Evolutionary conservation across 305 asterid genomes (phyloP).

Genomic region (Fraxinus sp.): DNA sequence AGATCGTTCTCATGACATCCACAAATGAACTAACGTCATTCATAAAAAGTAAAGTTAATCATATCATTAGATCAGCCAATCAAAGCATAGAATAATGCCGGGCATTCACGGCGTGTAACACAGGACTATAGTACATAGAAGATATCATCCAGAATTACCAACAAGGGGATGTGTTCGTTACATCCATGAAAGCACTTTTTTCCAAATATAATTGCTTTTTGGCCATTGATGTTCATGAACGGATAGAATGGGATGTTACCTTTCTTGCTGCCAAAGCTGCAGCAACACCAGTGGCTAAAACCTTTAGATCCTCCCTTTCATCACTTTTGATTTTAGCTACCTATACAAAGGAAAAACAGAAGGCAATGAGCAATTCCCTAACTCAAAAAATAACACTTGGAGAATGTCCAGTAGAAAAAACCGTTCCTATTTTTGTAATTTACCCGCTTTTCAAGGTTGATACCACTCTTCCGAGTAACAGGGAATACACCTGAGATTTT

Average conservation of each 20-base stretch:
- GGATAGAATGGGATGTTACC: conserved; percentile 43
- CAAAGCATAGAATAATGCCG: conserved; percentile 5
- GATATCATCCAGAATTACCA: conserved; percentile 7
- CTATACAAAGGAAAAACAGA: conserved; percentile 39
- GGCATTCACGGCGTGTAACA: conserved; percentile 6
- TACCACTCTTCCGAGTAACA: conserved; percentile 97
- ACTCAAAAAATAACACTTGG: conserved; percentile 11
- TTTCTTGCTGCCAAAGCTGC: conserved; percentile 98
- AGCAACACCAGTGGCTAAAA: conserved; percentile 95
- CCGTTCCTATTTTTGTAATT: conserved; percentile 7
- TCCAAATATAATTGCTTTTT: neutral
- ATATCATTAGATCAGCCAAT: conserved; percentile 19
- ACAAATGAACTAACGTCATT: neutral
- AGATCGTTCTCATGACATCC: neutral
- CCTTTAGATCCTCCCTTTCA: conserved; percentile 99
- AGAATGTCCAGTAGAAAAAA: conserved; percentile 12
- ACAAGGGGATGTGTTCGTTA: neutral
- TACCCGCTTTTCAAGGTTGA: conserved; percentile 99
- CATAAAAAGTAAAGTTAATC: conserved; percentile 16
- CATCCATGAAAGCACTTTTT: neutral
- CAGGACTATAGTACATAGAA: conserved; percentile 8
- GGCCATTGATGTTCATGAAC: conserved; percentile 1
- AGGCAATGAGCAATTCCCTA: conserved; percentile 17
- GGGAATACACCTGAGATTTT: conserved; percentile 90
- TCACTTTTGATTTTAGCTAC: conserved; percentile 97